Evolutionary conservation across 2,329 filamentous ascomycete genomes (phyloP), one percentile per base, ranked within the genome.

Genomic region (Stagonosporopsis tanaceti): DNA sequence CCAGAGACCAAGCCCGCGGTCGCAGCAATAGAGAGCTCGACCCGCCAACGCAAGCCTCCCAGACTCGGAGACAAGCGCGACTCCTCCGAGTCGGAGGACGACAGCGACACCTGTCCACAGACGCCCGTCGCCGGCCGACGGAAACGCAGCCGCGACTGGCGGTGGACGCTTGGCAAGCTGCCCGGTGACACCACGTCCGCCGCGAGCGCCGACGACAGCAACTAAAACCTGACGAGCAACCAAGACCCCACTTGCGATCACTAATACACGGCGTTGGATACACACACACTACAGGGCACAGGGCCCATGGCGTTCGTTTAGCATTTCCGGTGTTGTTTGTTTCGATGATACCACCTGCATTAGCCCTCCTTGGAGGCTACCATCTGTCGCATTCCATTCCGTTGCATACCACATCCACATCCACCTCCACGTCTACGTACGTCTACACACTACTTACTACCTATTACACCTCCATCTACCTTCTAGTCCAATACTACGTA

Each of bases 91-190:
- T 75, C 77, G 4, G 78, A 83, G 20, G 78, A 82, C 22, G 77
- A 81, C n/a, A 81, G 80, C 61, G 78, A 80, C 41, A 80, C 79
- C 2, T 79, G 76, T 61, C 83, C 83, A 0, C 78, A 81, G 47
- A 86, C 83, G 3, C 84, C 84, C 4, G 78, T 83, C 15, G 81
- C 83, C 20, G 79, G 81, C 15, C 81, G 82, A 24, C 77, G 76
- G 58, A 86, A 86, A 68, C 78, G 82, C 37, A 80, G 80, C 25
- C 72, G 84, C 20, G 80, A 85, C 63, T 87, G 84, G 84, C 76
- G 79, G 44, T 87, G 84, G 84, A 87, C 84, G 1, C 70, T 87
- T 11, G 82, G 80, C 1, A 79, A 82, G 11, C 60, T 82, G 24
- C 64, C 71, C 4, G 60, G 58, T 4, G 47, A 47, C 34, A 63